Base-by-base conservation (phyloP, 345 rosid genomes). In the Populus alba region DNA sequence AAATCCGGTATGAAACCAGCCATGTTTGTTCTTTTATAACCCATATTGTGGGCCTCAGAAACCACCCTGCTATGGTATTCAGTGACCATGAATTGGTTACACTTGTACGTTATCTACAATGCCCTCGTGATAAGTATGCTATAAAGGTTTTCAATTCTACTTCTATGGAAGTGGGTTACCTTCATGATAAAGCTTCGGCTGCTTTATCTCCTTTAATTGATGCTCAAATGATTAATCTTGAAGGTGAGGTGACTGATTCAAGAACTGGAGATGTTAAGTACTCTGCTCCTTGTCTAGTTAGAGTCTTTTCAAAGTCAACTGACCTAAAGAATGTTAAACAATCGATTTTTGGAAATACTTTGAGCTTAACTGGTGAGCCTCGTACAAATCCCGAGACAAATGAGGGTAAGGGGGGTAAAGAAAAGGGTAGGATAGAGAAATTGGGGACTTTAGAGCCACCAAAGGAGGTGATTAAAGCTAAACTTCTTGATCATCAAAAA, bases 61-160 rank as follows among this genome's bases (percentile, higher is more conserved):
- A 1, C 11, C 43, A 39, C 43, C 43, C 43, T 39, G 43, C 11
- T 39, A 8, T 39, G 2, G 43, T 39, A 39, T 8, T 95, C 84
- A 86, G 80, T 61, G 97, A 94, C 81, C 88, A 94, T 18, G 94
- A 95, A 75, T 61, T 90, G 87, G 97, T 95, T 63, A 93, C 94
- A 57, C 85, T 95, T 27, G 90, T 92, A 70, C 92, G 98, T 1
- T 92, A 92, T 72, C 97, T 94, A 9, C 77, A 85, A 1, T 93
- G 93, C 71, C 85, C 77, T 10, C 80, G 81, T 80, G 97, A 91
- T 80, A 16, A 15, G 17, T 89, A 93, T 84, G 97, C 97, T 49
- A 88, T 93, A 77, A 87, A 80, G 66, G 97, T 93, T 13, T 78
- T 93, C 77, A 93, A 95, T 83, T 90, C 91, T 3, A 80, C 91